Evolutionary conservation across 495 filamentous ascomycete genomes (phyloP), one percentile per base, ranked within the genome.

Genomic region (Xylaria curta): DNA sequence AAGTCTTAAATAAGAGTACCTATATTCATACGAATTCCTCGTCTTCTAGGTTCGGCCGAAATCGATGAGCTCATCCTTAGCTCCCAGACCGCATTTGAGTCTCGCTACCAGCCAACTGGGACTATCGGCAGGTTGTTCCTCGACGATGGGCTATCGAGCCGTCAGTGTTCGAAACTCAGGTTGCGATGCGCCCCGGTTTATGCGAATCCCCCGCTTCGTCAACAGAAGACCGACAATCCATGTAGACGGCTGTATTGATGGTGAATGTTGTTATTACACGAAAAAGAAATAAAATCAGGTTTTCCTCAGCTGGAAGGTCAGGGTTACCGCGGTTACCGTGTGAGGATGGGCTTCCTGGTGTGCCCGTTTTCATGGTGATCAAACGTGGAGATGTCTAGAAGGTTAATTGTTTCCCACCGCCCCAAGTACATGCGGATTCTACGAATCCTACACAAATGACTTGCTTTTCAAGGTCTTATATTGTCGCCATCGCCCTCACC

Each of bases 31-130:
- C 93, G 88, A 94, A 92, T 90, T 89, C 87, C 86, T 92, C 87
- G 90, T 87, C 89, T 93, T 92, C 90, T 85, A 97, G 94, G 93
- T 97, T 97, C 93, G 94, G 94, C 85, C 93, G 94, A 86, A 74
- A 75, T 70, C 92, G 92, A 94, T 95, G 94, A 89, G 85, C 81
- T 78, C 73, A 60, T 72, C 53, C 63, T 28, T 33, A 59, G 75
- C 75, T 77, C 62, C 66, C 28, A 62, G 51, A 66, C 73, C 71
- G 53, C 72, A 49, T 63, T 62, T 74, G 71, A 73, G 73, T 74
- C 73, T 64, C 76, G 71, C 75, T 75, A 69, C 36, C 71, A 60
- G 12, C 74, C 72, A 74, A 70, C 73, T 71, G 73, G 74, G 73
- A 74, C 72, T 67, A 74, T 72, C 76, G 76, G 73, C 58, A 47